Base-by-base conservation (phyloP, 495 filamentous ascomycete genomes). In the Penicillium maclennaniae region DNA sequence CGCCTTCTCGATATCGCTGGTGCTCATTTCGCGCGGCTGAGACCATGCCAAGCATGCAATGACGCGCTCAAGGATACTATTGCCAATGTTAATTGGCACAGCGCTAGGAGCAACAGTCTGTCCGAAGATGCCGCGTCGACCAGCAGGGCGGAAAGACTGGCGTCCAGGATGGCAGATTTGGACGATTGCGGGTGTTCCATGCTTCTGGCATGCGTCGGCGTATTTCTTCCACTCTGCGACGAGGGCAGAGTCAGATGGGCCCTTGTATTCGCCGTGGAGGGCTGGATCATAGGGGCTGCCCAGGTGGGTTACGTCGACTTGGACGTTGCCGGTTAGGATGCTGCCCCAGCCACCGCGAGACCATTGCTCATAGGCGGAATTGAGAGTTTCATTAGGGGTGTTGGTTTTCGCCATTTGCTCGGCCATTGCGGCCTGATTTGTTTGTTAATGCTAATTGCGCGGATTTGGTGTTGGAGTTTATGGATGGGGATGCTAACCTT, bases 131-230 rank as follows among this genome's bases (percentile, higher is more conserved):
- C 74, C 65, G 19, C 80, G 68, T 7, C 62, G 57, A 1, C 82
- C 81, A 0, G 75, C 69, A 6, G 66, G 61, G 1, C 70, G 62
- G 7, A 73, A 71, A 0, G 77, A 80, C 54, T 86, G 83, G 0
- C 82, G 72, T 3, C 82, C 82, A 0, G 82, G 79, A 49, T 87
- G 83, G 58, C 72, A 77, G 49, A 85, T 58, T 54, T 87, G 82
- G 2, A 82, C 71, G 26, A 86, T 67, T 9, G 70, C 56, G 0
- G 80, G 76, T 3, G 80, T 74, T 21, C 72, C 75, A 41, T 75
- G 61, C 17, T 71, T 62, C 50, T 81, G 73, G 55, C 61, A 65
- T 37, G 74, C 60, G 8, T 63, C 49, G 10, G 80, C 80, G 59
- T 76, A 83, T 39, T 67, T 63, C 45, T 68, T 72, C 72, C 76